Conservation (phyloP, 306 rosid genomes). For the Ormosia semicastrata region DNA sequence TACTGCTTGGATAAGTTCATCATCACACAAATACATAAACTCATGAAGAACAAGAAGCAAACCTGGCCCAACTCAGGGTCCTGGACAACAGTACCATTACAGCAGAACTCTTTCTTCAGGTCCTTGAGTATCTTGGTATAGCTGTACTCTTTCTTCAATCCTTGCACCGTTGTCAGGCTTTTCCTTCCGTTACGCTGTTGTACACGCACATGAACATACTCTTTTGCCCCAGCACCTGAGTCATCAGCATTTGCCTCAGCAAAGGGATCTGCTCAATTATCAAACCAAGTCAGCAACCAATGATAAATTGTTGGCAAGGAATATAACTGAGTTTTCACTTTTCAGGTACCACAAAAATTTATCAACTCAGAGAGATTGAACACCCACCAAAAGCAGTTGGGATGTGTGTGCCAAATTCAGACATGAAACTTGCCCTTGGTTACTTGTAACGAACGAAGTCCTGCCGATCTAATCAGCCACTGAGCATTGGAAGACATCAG, state of each 20-base stretch:
- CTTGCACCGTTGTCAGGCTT: constrained; percentile 41
- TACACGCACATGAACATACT: constrained; percentile 37
- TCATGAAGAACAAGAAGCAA: background rate
- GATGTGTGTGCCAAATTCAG: constrained; percentile 21
- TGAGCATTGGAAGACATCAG: background rate
- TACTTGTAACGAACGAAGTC: background rate
- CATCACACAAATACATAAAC: background rate
- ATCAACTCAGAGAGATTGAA: background rate
- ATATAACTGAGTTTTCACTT: background rate
- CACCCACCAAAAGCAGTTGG: constrained; percentile 27
- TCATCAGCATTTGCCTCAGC: constrained; percentile 45
- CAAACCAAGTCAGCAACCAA: background rate
- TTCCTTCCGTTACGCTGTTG: constrained; percentile 45
- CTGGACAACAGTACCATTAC: constrained; percentile 44
- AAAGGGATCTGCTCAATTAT: constrained; percentile 33
- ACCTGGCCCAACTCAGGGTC: constrained; percentile 48
- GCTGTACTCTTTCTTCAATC: constrained; percentile 41
- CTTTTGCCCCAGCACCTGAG: constrained; percentile 37
- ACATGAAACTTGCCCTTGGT: constrained; percentile 36
- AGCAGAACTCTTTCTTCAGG: constrained; percentile 44
- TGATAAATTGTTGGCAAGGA: background rate
- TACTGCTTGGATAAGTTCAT: background rate
- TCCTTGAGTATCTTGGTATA: constrained; percentile 42
- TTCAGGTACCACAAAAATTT: background rate
- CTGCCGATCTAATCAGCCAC: constrained; percentile 6